A percentile compares a stretch with the other conserved stretches of the same genome.
These are phyloP conservation scores for Pogostemon cablin DNA, from an alignment of 257 asterid species.

Conservation along the genomic window DNA sequence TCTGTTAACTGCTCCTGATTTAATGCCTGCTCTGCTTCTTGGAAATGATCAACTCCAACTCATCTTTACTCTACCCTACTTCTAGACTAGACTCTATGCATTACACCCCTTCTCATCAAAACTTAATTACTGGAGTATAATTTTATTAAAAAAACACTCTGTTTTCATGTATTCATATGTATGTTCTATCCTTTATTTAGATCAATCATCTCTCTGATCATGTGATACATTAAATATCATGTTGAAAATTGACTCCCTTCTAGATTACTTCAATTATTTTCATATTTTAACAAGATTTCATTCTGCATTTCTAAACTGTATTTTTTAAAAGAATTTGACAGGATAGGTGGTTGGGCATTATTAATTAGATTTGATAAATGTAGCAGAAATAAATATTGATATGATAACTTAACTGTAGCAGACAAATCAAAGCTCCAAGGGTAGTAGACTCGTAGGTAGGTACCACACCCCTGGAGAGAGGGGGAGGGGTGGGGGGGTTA, in stretches of 20 bases:
- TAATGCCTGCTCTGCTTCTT: conserved; percentile 30
- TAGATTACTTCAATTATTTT: too few species aligned
- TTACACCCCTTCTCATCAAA: neutral
- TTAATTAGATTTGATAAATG: neutral
- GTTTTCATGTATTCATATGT: too few species aligned
- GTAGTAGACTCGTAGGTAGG: neutral
- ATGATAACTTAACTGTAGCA: conserved; percentile 16
- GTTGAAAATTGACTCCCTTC: too few species aligned
- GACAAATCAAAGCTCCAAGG: conserved; percentile 9
- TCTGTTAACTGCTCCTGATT: conserved; percentile 37
- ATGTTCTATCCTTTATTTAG: too few species aligned
- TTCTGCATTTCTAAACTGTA: too few species aligned
- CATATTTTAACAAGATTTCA: too few species aligned
- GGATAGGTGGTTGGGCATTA: too few species aligned
- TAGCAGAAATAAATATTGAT: neutral
- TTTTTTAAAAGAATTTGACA: too few species aligned
- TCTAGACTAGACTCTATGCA: neutral
- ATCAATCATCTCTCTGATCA: too few species aligned
- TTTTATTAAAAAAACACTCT: too few species aligned
- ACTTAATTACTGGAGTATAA: too few species aligned
- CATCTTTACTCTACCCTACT: conserved; percentile 18
- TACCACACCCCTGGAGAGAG: conserved; percentile 18
- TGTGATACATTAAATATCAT: too few species aligned
- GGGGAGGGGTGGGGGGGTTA: neutral
- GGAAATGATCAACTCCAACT: conserved; percentile 40